Conservation (phyloP, 441 rosid species). For the Bocquillonia castaneifolia region DNA sequence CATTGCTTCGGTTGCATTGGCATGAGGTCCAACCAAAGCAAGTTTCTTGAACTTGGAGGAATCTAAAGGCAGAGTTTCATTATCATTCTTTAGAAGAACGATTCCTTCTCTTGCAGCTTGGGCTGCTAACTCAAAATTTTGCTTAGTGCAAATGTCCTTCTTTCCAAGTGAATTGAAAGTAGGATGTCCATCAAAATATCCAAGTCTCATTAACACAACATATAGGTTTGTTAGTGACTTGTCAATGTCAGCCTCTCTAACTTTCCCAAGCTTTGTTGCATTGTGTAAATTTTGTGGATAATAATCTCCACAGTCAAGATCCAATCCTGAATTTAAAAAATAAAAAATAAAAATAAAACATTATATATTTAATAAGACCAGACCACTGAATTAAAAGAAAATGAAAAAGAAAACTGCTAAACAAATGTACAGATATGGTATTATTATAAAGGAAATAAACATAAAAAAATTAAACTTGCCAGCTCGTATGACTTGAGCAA, state of each 20-base stretch:
- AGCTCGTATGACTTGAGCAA: conserved; percentile 40
- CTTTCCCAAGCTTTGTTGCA: conserved; percentile 39
- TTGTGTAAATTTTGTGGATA: conserved; percentile 29
- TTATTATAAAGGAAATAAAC: no score
- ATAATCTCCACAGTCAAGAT: conserved; percentile 49
- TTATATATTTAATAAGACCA: neutral
- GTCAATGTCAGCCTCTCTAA: conserved; percentile 45
- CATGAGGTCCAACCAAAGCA: conserved; percentile 56
- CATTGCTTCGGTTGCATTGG: conserved; percentile 39
- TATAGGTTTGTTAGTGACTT: conserved; percentile 48
- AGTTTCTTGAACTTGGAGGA: conserved; percentile 19
- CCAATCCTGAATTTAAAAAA: conserved; percentile 30
- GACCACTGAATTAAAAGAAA: no score
- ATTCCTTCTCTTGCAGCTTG: conserved; percentile 56
- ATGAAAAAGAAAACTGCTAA: no score
- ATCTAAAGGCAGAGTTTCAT: conserved; percentile 37
- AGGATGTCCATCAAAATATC: conserved; percentile 66
- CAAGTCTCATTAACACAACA: conserved; percentile 72
- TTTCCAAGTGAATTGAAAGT: conserved; percentile 32
- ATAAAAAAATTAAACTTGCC: no score
- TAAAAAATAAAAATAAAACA: neutral
- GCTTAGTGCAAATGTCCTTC: conserved; percentile 33
- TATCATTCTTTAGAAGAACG: conserved; percentile 53
- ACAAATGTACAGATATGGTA: no score
- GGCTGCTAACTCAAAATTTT: conserved; percentile 36